Conservation (phyloP, 2,329 filamentous ascomycete genomes). For the Triangularia setosa region DNA sequence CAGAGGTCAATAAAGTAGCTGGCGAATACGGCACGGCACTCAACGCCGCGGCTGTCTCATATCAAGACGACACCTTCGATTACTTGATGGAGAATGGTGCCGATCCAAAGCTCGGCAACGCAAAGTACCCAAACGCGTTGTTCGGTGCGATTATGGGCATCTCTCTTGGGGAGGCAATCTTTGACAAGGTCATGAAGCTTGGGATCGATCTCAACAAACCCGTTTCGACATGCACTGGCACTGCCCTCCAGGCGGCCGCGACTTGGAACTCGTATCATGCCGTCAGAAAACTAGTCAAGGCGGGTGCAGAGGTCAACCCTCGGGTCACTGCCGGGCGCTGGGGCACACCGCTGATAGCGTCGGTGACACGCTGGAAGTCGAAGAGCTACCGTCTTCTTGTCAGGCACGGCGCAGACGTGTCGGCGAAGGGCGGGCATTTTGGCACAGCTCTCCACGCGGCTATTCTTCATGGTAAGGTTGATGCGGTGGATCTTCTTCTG, state of each 20-base stretch:
- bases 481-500: background rate
- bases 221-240: background rate
- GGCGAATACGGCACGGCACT: slow-evolving; percentile 8
- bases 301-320: slow-evolving; percentile 7
- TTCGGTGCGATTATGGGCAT: background rate
- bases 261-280: background rate
- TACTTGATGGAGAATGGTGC: background rate
- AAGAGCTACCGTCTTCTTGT: background rate
- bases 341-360: slow-evolving; percentile 4
- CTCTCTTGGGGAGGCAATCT: background rate
- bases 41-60: background rate
- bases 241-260: slow-evolving; percentile 1
- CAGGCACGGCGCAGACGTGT: slow-evolving; percentile 3
- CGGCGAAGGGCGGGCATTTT: background rate
- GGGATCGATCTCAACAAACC: slow-evolving; percentile 1
- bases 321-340: background rate
- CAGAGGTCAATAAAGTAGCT: background rate
- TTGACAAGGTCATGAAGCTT: background rate
- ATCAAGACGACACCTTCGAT: background rate
- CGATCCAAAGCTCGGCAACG: background rate
- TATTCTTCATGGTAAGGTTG: background rate
- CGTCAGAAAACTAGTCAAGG: background rate
- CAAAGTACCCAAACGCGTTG: background rate
- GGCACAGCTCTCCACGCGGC: slow-evolving; percentile 4
- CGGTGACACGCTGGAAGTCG: background rate